Base-by-base conservation (phyloP, 2,329 filamentous ascomycete genomes). In the Zymoseptoria crescenta region DNA sequence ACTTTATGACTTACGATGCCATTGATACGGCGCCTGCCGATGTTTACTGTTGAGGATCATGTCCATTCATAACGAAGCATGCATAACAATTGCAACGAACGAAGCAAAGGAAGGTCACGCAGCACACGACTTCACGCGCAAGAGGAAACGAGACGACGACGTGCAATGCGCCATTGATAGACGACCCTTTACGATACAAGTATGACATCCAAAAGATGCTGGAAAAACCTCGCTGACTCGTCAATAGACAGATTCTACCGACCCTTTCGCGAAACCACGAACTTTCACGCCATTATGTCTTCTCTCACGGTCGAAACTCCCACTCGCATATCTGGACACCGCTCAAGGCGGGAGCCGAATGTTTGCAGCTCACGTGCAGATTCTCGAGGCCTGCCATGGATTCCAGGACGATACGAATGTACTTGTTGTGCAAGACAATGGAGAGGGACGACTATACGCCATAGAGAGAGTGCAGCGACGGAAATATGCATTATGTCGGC, bases 401-500 rank as follows among this genome's bases (percentile, higher is more conserved):
- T n/a, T 78, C 83, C 66, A 58, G 55, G 50, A 63, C 10, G 59
- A 57, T 20, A 73, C 80, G 13, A 80, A 80, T 59, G 75, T 89
- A 16, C 78, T 90, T 8, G 76, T 90, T 59, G 85, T 84, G 28
- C 78, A 83, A 59, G 78, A 82, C 51, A 82, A 87, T 50, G 75
- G 79, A 27, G 80, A 78, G 61, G 76, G 78, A 58, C 77, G 76
- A 41, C 63, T 83, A 0, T 87, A 84, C 69, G 86, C 81, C 10
- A 74, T 89, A n/a, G 88, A 92, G 74, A 80, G 83, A 24, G 83
- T 88, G 41, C 76, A 79, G 16, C 73, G 75, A 52, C 80, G 81
- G 0, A 76, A 87, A 3, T 92, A 89, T 70, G 82, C 83, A 9
- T 70, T 90, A 27, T 91, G 86, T 72, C 85, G 82, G 66, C 75